Base-by-base conservation (phyloP, 768 basidiomycete species). In the Kwoniella sp. region DNA sequence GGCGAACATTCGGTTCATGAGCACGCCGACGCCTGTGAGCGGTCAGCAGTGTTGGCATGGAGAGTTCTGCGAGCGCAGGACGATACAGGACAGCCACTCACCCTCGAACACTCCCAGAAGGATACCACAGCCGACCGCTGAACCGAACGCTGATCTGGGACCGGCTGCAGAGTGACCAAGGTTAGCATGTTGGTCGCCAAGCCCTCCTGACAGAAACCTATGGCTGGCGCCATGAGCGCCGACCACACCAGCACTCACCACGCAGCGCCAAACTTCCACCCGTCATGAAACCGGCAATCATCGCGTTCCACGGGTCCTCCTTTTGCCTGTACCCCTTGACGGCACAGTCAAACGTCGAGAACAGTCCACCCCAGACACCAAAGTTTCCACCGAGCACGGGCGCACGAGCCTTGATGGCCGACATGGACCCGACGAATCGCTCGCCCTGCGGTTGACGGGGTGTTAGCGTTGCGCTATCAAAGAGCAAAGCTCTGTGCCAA, bases 271-370 rank as follows among this genome's bases (percentile, higher is more conserved):
- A 77, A 74, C 88, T 92, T 49, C 95, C 95, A 76, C 95, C 95
- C 9, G 95, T 98, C 84, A 95, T 82, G 78, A 99, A 99, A 38
- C 95, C 95, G 22, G 91, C 90, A 45, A 95, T 86, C 67, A 99
- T 98, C 34, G 91, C 91, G 71, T 99, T 99, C 91, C 91, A 99
- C 45, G 93, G 88, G 74, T 95, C 92, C 76, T 95, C 91, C 73
- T 96, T 95, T 78, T 95, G 90, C 73, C 91, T 81, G 79, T 83
- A 89, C 12, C 90, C 89, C 77, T 99, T 98, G 63, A 99, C 87
- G 0, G 91, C 91, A 75, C 95, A 99, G 75, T 98, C 95, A 64
- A 95, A 99, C 28, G 89, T 88, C 38, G 91, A 96, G 75, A 99
- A 99, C 84, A 99, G 87, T 62, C 93, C 95, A 72, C 93, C 77